Evolutionary conservation across 1,284 basidiomycete genomes (phyloP), one percentile per base, ranked within the genome.

Genomic region (Dichomitus squalens): DNA sequence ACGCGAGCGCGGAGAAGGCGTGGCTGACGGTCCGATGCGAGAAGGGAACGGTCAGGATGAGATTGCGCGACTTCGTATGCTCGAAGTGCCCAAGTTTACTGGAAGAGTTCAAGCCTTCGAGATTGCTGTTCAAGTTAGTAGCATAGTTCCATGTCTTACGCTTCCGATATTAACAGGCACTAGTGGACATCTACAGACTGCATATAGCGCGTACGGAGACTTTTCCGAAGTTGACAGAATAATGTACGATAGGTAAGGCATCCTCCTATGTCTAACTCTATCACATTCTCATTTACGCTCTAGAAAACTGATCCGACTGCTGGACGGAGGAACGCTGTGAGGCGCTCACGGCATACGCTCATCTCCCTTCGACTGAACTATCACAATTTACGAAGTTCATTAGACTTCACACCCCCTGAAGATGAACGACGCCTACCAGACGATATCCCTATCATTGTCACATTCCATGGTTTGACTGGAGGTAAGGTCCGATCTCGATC

Each of bases 381-480:
- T 14, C 20, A 20, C 7, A 1, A 12, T 20, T 7, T 21, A 3
- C 25, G 4, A 11, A 90, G 87, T 53, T 89, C 86, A 48, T 73
- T 93, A 48, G 90, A 92, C 70, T 88, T 90, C 51, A 74, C 77
- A 73, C 91, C 70, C 52, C 87, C 75, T 47, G 64, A 82, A 20
- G 82, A 84, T 61, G 76, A 82, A 53, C 72, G 75, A 18, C 68
- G 75, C 11, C 66, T 89, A 8, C 73, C 76, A n/a, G 77, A 84
- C 18, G 82, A 88, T 55, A 82, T 88, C 0, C 93, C 95, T 1
- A 87, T 95, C 29, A 76, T 97, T 46, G 84, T 94, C 7, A 87
- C 93, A 6, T 77, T 88, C 59, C 95, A 96, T 67, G 94, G 93
- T n/a, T 75, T 96, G 44, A 93, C 92, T 4, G 55, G 55, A 29